Evolutionary conservation across 169 alveolate genomes (phyloP).

Genomic region (Amoebophrya sp.): DNA sequence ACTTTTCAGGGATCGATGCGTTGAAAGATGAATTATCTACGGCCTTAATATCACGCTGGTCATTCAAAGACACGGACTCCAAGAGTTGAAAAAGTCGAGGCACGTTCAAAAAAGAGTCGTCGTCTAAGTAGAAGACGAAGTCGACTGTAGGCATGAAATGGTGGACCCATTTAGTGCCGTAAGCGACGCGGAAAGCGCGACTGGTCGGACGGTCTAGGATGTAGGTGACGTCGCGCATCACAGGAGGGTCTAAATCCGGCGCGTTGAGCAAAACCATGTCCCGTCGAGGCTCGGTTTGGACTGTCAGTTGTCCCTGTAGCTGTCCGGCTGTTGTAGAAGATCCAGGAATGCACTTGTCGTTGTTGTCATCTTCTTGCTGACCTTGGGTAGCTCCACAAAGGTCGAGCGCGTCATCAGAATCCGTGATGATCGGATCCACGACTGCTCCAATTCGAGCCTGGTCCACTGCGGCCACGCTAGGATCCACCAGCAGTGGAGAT

Average conservation of each 20-base stretch:
- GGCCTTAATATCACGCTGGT: neutral
- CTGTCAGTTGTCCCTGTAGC: neutral
- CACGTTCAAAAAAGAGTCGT: constrained; percentile 28
- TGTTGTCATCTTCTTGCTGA: neutral
- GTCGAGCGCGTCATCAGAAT: no score
- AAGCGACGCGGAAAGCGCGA: constrained; percentile 16
- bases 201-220: constrained; percentile 22
- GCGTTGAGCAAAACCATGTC: neutral
- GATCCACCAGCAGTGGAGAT: no score
- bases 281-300: neutral
- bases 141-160: neutral
- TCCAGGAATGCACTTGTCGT: neutral
- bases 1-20: no score
- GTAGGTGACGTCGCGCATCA: constrained; percentile 34
- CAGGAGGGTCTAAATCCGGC: constrained; percentile 27
- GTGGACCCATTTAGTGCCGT: constrained; percentile 21
- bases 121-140: constrained; percentile 22
- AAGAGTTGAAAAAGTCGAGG: constrained; percentile 12
- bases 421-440: no score
- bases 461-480: no score
- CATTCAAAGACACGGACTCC: neutral
- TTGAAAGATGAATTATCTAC: no score
- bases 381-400: no score
- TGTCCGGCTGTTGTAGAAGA: neutral
- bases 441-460: no score